Percentiles rank a stretch among this genome's conserved stretches.
Conservation (phyloP, 805 yeast genomes). For the Candida sphagnicola region DNA sequence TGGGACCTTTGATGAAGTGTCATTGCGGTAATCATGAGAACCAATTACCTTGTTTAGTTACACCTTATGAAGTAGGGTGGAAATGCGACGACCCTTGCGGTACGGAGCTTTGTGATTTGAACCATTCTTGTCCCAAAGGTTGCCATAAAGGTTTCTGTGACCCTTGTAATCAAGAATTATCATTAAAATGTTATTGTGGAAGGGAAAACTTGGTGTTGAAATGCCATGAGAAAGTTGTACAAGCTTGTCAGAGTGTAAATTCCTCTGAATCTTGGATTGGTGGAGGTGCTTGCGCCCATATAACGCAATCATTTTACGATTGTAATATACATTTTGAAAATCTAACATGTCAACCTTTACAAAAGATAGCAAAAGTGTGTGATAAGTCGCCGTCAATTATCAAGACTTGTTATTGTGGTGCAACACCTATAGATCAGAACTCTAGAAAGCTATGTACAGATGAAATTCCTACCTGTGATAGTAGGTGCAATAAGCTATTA, state of each 20-base stretch:
- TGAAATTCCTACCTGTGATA: slow-evolving; percentile 72
- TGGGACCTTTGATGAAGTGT: slow-evolving; percentile 69
- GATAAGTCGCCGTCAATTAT: slow-evolving; percentile 57
- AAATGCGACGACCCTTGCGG: slow-evolving; percentile 60
- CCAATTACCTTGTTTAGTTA: slow-evolving; percentile 70
- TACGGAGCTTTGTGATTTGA: slow-evolving; percentile 58
- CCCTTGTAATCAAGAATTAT: slow-evolving; percentile 49
- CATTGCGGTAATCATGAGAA: slow-evolving; percentile 65
- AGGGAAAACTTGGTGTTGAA: slow-evolving; percentile 36
- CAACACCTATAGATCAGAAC: slow-evolving; percentile 42
- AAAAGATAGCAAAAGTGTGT: slow-evolving; percentile 36
- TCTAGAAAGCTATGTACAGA: slow-evolving; percentile 64
- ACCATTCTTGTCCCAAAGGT: slow-evolving; percentile 55
- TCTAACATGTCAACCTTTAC: slow-evolving; percentile 49
- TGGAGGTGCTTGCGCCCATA: slow-evolving; percentile 26
- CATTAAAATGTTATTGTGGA: slow-evolving; percentile 75
- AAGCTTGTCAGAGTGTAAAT: slow-evolving; percentile 21
- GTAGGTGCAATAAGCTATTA: slow-evolving; percentile 57
- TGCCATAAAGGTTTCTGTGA: slow-evolving; percentile 91
- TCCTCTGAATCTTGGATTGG: slow-evolving; percentile 24
- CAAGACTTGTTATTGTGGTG: slow-evolving; percentile 80
- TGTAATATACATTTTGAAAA: slow-evolving; percentile 62
- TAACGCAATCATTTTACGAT: slow-evolving; percentile 49
- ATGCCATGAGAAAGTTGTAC: slow-evolving; percentile 43
- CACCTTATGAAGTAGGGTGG: slow-evolving; percentile 69